Evolutionary conservation across 345 rosid genomes (phyloP).

Genomic region (Eucalyptus tenuipes): DNA sequence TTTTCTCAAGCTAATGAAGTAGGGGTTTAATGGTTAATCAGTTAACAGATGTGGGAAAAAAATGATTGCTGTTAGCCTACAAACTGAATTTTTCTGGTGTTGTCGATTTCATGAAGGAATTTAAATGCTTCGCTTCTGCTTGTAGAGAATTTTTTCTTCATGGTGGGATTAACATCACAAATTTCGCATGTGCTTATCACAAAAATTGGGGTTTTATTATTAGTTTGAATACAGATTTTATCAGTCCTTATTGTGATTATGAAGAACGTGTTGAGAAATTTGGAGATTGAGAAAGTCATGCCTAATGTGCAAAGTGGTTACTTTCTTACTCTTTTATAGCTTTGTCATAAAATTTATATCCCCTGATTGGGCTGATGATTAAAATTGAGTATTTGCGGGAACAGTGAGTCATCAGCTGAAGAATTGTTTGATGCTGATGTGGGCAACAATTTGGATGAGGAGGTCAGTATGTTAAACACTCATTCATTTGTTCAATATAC

Average conservation of each 20-base stretch:
- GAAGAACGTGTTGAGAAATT: not conserved
- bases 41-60: not conserved
- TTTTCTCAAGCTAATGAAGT: not conserved
- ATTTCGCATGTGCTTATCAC: not conserved
- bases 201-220: not conserved
- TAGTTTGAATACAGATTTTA: not conserved
- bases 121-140: not conserved
- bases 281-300: not conserved
- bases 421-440: slow-evolving; percentile 6
- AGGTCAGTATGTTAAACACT: slow-evolving; percentile 19
- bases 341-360: not conserved
- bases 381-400: slow-evolving; percentile 6
- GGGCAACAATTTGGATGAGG: slow-evolving; percentile 24
- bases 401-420: slow-evolving; percentile 8
- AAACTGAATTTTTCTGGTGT: not conserved
- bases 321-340: not conserved
- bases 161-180: not conserved
- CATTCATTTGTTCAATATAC: not conserved
- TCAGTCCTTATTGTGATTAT: not conserved
- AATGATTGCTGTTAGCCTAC: not conserved
- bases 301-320: not conserved
- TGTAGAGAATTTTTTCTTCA: not conserved
- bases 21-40: not conserved
- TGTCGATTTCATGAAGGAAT: not conserved
- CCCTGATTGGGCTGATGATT: not conserved